phyloP scores from a whole-genome alignment of 176 grass and related monocot genomes.

The Areca catechu region DNA sequence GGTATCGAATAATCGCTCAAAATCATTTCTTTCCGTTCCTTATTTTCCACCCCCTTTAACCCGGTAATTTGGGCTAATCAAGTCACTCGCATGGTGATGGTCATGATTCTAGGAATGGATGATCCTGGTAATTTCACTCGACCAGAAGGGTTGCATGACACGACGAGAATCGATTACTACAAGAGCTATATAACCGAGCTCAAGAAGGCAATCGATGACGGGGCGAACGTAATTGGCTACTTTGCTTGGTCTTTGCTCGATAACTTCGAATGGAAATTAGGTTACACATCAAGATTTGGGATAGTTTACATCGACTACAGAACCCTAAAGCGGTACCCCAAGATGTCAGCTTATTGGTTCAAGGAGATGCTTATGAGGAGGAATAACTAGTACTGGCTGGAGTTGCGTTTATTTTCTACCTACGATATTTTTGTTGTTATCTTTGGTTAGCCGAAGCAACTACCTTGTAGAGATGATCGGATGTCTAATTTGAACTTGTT shows the following conservation, averaged over 20 bases:
- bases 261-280: constrained; percentile 50
- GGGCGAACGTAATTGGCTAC: constrained; percentile 32
- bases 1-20: constrained; percentile 35
- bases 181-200: constrained; percentile 39
- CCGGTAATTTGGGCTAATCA: background rate
- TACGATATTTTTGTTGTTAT: no score
- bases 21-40: background rate
- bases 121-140: constrained; percentile 35
- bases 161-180: constrained; percentile 38
- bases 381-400: background rate
- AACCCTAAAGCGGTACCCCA: constrained; percentile 41
- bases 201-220: constrained; percentile 19
- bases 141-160: constrained; percentile 27
- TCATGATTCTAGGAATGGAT: constrained; percentile 32
- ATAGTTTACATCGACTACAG: constrained; percentile 29
- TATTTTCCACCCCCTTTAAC: no score
- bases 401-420: no score
- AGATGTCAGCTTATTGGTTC: constrained; percentile 50
- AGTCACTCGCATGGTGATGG: background rate
- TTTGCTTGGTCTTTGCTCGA: constrained; percentile 58
- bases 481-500: no score
- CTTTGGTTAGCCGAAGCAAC: no score
- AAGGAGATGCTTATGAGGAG: constrained; percentile 32
- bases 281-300: constrained; percentile 41
- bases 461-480: no score